phyloP scores from a whole-genome alignment of 768 basidiomycete species.

The Sarcodon sp. region DNA sequence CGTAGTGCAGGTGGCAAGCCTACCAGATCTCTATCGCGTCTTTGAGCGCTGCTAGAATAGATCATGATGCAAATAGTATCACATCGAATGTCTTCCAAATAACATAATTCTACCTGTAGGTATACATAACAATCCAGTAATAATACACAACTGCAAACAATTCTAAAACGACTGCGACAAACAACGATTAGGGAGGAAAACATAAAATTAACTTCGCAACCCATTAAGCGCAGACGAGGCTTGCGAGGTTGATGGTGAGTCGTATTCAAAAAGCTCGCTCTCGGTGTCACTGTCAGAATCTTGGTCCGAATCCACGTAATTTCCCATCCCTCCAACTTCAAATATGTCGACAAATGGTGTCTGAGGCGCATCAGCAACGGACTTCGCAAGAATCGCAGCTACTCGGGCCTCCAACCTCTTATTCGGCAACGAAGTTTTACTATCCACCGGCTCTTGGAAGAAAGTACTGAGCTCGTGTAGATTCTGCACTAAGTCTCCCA shows the following conservation, averaged over 20 bases:
- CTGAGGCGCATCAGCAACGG: conserved; percentile 49
- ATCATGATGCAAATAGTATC: background rate
- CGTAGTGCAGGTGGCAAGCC: conserved; percentile 77
- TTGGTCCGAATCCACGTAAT: conserved; percentile 17
- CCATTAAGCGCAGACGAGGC: too few relatives aligned
- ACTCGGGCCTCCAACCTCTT: conserved; percentile 64
- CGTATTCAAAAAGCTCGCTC: conserved; percentile 23
- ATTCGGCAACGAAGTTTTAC: conserved; percentile 29
- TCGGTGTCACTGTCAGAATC: conserved; percentile 15
- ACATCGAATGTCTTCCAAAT: too few relatives aligned
- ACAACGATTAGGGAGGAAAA: too few relatives aligned
- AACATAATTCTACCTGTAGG: too few relatives aligned
- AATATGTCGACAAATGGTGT: conserved; percentile 78
- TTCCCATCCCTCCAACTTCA: conserved; percentile 29
- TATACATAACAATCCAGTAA: too few relatives aligned
- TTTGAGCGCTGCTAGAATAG: conserved; percentile 74
- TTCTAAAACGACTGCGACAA: too few relatives aligned
- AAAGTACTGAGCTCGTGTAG: conserved; percentile 65
- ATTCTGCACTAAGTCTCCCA: conserved; percentile 70
- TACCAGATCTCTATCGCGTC: conserved; percentile 88
- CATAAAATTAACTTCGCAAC: too few relatives aligned
- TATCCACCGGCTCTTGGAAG: conserved; percentile 39
- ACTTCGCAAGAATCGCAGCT: conserved; percentile 73
- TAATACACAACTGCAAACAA: too few relatives aligned
- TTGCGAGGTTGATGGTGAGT: conserved; percentile 11